These are phyloP conservation scores for Coemansia asiatica DNA, from an alignment of 192 early-diverging fungal species.

Conservation along the genomic window DNA sequence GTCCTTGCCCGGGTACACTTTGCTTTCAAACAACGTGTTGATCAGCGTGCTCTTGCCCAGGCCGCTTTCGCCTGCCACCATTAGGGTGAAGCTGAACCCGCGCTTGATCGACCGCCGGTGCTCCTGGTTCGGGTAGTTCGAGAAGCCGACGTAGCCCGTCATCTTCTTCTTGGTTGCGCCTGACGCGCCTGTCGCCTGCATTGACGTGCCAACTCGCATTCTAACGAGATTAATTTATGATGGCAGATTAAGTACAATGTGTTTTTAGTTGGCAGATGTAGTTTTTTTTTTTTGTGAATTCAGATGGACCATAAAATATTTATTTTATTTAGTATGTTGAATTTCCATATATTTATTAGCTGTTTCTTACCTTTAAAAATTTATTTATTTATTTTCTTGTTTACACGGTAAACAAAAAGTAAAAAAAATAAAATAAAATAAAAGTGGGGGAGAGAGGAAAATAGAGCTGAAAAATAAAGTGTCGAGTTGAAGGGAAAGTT, in stretches of 20 bases:
- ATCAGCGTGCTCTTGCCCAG: constrained; percentile 95
- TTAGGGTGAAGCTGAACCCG: constrained; percentile 92
- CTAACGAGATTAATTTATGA: background rate
- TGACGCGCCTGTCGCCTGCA: constrained; percentile 14
- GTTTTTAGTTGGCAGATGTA: background rate
- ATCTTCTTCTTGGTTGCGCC: constrained; percentile 59
- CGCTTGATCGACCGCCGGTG: constrained; percentile 91
- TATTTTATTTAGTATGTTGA: too few relatives aligned
- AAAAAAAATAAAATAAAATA: background rate
- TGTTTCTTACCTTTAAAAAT: too few relatives aligned
- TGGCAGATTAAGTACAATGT: background rate
- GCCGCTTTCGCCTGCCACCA: constrained; percentile 95
- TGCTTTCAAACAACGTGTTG: constrained; percentile 94
- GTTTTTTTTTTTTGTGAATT: too few relatives aligned
- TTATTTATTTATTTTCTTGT: too few relatives aligned
- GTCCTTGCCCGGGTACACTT: constrained; percentile 80
- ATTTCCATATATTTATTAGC: too few relatives aligned
- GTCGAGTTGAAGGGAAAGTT: background rate
- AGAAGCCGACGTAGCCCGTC: constrained; percentile 89
- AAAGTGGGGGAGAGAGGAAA: too few relatives aligned
- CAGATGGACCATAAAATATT: too few relatives aligned
- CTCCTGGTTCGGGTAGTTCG: constrained; percentile 89
- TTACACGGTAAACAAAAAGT: background rate
- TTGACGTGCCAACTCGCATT: constrained; percentile 6
- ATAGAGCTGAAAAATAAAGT: too few relatives aligned